Base-by-base conservation (phyloP, 2,329 filamentous ascomycete species). In the Hymenoscyphus fructigenus region DNA sequence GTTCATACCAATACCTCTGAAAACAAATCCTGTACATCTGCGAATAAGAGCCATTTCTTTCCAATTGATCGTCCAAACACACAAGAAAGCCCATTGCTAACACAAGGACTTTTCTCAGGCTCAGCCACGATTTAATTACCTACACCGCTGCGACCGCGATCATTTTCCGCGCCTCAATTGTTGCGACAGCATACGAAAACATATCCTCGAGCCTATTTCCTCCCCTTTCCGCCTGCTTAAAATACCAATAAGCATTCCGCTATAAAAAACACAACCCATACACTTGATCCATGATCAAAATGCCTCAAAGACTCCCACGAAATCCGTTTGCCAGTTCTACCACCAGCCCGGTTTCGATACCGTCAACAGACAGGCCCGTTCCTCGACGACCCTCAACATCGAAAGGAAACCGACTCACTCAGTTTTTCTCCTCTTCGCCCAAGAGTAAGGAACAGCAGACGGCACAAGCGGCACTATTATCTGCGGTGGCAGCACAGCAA, bases 391-490 rank as follows among this genome's bases (percentile, higher is more conserved):
- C 83, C 62, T 88, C 87, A 55, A 82, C 83, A 70, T 86, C 85
- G 72, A 92, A 91, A 79, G 85, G 86, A 76, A 93, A 88, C 78
- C 90, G 91, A 75, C 86, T 96, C 72, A 87, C 88, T 70, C 89
- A 93, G 75, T 87, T 96, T 79, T 96, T 96, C 79, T 91, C 91
- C 65, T 87, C 88, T 61, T 91, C 90, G 60, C 89, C 91, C 70
- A 94, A 93, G 81, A 82, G 85, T 70, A 93, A 90, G 78, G 83
- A 88, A 67, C 84, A 88, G 71, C 81, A 83, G 60, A 83, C 86
- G 65, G 84, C 88, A 60, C 85, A 91, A 74, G 87, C 91, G 73
- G 84, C 88, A 66, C 84, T 92, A 58, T 83, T 90, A 74, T 83
- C 85, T 67, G 81, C 81, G 61, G 81, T 84, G 66, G 78, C 81